A percentile compares a stretch with the other conserved stretches of the same genome.
Conservation (phyloP, 2,329 filamentous ascomycete species). For the Exophiala calicioides region DNA sequence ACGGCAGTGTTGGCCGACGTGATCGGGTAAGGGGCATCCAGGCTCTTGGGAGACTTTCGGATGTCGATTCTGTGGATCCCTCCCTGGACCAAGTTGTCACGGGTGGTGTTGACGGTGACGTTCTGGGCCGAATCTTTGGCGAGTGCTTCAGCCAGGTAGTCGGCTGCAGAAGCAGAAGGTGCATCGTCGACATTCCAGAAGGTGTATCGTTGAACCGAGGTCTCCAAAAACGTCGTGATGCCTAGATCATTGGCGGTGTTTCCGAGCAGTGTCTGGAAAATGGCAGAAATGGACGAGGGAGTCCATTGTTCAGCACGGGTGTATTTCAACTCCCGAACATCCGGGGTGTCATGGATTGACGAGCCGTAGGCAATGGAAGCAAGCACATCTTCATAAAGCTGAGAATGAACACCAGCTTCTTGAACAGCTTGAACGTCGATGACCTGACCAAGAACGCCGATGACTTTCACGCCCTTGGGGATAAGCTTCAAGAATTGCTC, state of each 20-base stretch:
- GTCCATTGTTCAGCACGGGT: slow-evolving; percentile 69
- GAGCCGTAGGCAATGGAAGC: slow-evolving; percentile 78
- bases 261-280: slow-evolving; percentile 48
- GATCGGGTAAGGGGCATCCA: slow-evolving; percentile 82
- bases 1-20: slow-evolving; percentile 76
- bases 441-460: slow-evolving; percentile 90
- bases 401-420: slow-evolving; percentile 77
- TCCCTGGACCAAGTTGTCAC: slow-evolving; percentile 68
- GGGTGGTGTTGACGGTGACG: slow-evolving; percentile 59
- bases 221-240: slow-evolving; percentile 47
- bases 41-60: slow-evolving; percentile 75
- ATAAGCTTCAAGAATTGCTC: slow-evolving; percentile 85
- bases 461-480: slow-evolving; percentile 70
- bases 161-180: slow-evolving; percentile 63
- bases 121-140: slow-evolving; percentile 63
- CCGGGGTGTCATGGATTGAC: slow-evolving; percentile 62
- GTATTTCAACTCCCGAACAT: slow-evolving; percentile 86
- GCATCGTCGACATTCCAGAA: slow-evolving; percentile 92
- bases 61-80: slow-evolving; percentile 83
- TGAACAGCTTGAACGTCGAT: slow-evolving; percentile 68
- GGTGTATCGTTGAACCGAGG: slow-evolving; percentile 74
- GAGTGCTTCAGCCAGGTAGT: slow-evolving; percentile 60
- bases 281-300: slow-evolving; percentile 46
- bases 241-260: slow-evolving; percentile 51
- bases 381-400: slow-evolving; percentile 86